phyloP scores from a whole-genome alignment of 2,329 filamentous ascomycete genomes.

The Diplodia corticola region DNA sequence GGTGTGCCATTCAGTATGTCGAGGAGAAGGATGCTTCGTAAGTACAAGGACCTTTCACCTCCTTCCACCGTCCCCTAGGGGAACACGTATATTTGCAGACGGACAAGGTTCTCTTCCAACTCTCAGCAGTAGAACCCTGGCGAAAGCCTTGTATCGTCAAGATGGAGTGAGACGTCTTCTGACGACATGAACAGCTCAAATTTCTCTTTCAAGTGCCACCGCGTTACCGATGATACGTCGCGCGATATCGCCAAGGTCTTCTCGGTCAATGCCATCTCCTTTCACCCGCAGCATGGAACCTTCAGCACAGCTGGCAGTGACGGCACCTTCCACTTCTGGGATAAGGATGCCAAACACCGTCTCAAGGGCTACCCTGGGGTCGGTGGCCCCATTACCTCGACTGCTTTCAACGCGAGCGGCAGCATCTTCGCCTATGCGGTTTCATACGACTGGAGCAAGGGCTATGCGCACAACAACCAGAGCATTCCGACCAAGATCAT shows the following conservation, averaged over 20 bases:
- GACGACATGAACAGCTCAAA: conserved; percentile 58
- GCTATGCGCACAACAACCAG: conserved; percentile 79
- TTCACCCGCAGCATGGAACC: conserved; percentile 96
- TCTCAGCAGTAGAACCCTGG: background rate
- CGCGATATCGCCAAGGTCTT: conserved; percentile 82
- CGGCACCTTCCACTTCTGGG: conserved; percentile 96
- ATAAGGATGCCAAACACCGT: conserved; percentile 60
- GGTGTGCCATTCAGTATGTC: conserved; percentile 97
- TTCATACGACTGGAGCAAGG: conserved; percentile 98
- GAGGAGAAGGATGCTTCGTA: conserved; percentile 85
- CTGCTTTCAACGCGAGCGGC: conserved; percentile 86
- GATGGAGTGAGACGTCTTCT: background rate
- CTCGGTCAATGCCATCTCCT: conserved; percentile 94
- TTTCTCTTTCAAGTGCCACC: conserved; percentile 99
- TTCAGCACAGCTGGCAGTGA: conserved; percentile 96
- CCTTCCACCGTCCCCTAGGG: background rate
- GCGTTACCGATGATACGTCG: conserved; percentile 65
- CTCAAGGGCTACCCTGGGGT: conserved; percentile 65
- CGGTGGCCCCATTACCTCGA: conserved; percentile 79
- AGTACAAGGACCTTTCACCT: conserved; percentile 5
- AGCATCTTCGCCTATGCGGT: conserved; percentile 66
- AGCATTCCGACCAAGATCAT: conserved; percentile 53
- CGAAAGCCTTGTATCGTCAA: background rate
- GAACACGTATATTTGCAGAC: background rate
- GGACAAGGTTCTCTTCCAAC: background rate